Evolutionary conservation across 2,329 filamentous ascomycete genomes (phyloP), one percentile per base, ranked within the genome.

Genomic region (Aschersonia sp.): DNA sequence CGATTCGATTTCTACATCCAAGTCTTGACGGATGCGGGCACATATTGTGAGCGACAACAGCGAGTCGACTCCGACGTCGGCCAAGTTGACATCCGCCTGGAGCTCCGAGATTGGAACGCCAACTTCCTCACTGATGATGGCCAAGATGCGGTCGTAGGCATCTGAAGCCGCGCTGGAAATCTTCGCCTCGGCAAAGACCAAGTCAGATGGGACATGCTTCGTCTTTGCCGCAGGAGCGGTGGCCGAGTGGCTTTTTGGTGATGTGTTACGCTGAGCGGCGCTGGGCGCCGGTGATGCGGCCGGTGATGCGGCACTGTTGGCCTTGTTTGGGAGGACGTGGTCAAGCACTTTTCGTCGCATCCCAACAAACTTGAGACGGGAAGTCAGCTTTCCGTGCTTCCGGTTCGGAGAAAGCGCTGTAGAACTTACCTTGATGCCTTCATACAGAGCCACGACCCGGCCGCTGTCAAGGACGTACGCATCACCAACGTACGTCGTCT

Each of bases 21-120:
- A 72, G 57, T 72, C 71, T 56, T 78, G 75, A 22, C 73, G 69
- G 30, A 79, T 65, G 2, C 69, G 69, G 39, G 73, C 72, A 1
- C 76, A 64, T 46, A 79, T 77, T 3, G 72, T 71, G 32, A 79
- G 57, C 40, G 70, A 73, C 67, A 79, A 75, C 29, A 78, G 65
- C 2, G 74, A 79, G 57, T 79, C 76, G 65, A 79, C 75, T 4
- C 76, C 76, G 10, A 78, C 63, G 2, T 72, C 70, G n/a, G 71
- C 69, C 47, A 79, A 64, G 52, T 77, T 71, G 1, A 71, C 69
- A 1, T 71, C 71, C 29, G 72, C 71, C 4, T 73, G 60, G 32
- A 79, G 68, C 55, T 85, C 81, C 32, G 79, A 76, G 9, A 82
- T 68, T 30, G 81, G 76, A n/a, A 85, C 77, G 49, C 79, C 79